phyloP scores from a whole-genome alignment of 805 yeast genomes.

The Pichia phayaonensis region DNA sequence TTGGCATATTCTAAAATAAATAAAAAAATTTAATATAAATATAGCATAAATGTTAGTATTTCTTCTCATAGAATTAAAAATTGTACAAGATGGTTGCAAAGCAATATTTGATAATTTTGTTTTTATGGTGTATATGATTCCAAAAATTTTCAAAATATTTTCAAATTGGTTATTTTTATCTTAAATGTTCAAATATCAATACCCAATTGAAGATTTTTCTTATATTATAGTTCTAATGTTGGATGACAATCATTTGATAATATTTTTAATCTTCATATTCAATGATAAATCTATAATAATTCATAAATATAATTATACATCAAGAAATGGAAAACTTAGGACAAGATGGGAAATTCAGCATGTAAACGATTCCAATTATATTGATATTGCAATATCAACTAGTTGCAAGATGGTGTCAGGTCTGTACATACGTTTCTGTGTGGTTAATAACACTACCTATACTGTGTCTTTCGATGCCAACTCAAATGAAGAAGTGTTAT shows the following conservation, averaged over 20 bases:
- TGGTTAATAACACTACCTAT: background rate
- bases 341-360: background rate
- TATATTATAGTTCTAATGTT: background rate
- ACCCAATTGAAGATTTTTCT: too few species aligned
- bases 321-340: background rate
- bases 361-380: background rate
- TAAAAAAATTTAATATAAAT: background rate
- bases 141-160: too few species aligned
- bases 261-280: too few species aligned
- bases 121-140: too few species aligned
- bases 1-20: constrained; percentile 65
- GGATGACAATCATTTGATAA: background rate
- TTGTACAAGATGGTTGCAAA: background rate
- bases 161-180: background rate
- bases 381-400: background rate
- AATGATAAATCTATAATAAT: too few species aligned
- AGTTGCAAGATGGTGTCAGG: background rate
- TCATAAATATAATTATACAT: background rate
- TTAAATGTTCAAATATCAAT: too few species aligned
- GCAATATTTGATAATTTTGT: background rate
- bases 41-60: background rate
- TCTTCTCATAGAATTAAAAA: background rate
- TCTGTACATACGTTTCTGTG: constrained; percentile 3
- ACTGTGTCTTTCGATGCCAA: background rate
- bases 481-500: background rate